Evolutionary conservation across 2,329 filamentous ascomycete genomes (phyloP).

Genomic region (Aspergillus quadrilineatus): DNA sequence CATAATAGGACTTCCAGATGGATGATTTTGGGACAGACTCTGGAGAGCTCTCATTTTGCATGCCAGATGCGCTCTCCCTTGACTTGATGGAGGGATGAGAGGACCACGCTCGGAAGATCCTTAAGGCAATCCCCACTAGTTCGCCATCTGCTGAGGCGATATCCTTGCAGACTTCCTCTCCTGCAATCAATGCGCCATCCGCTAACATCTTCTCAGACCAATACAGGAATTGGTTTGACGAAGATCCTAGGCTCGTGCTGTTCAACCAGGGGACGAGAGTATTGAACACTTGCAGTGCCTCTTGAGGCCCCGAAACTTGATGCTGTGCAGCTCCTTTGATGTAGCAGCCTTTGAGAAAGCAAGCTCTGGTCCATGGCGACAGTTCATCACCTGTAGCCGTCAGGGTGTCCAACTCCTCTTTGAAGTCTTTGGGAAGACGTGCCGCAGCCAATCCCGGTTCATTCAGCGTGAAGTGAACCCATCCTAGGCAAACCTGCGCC

Average conservation of each 20-base stretch:
- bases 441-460: slow-evolving; percentile 64
- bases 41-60: slow-evolving; percentile 20
- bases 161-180: slow-evolving; percentile 46
- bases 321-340: slow-evolving; percentile 63
- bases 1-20: slow-evolving; percentile 85
- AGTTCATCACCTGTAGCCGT: slow-evolving; percentile 53
- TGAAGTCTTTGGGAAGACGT: slow-evolving; percentile 64
- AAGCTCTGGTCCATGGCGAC: slow-evolving; percentile 78
- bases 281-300: slow-evolving; percentile 67
- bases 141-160: slow-evolving; percentile 23
- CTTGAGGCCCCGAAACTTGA: slow-evolving; percentile 42
- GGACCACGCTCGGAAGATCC: slow-evolving; percentile 51
- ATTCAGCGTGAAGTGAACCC: slow-evolving; percentile 76
- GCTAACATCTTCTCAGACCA: slow-evolving; percentile 79
- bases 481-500: slow-evolving; percentile 77
- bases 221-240: slow-evolving; percentile 64
- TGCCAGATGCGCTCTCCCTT: background rate
- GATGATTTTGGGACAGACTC: slow-evolving; percentile 39
- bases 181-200: slow-evolving; percentile 69
- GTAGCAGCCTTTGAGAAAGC: slow-evolving; percentile 74
- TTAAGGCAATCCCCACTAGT: slow-evolving; percentile 42
- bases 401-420: slow-evolving; percentile 54
- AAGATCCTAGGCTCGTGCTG: slow-evolving; percentile 34
- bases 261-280: slow-evolving; percentile 63
- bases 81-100: slow-evolving; percentile 37